Base-by-base conservation (phyloP, 441 rosid species). In the Euphorbia schlechtendalii region DNA sequence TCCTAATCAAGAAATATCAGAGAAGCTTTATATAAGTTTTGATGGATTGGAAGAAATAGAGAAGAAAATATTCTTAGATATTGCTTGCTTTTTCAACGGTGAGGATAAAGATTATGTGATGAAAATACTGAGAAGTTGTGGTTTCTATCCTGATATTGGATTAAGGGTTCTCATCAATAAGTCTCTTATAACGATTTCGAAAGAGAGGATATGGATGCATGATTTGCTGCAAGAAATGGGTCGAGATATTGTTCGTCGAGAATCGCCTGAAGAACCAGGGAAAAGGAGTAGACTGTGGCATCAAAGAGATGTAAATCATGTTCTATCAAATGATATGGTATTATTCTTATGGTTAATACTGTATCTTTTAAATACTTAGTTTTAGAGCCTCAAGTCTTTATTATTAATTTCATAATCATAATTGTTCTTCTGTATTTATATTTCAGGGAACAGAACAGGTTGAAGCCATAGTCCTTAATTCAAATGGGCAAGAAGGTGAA, bases 211-310 rank as follows among this genome's bases (percentile, higher is more conserved):
- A 11, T 46, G 56, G 36, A 70, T 74, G 72, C 78, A 74, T 58
- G 71, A 70, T 21, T 32, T 67, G 62, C 64, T 79, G 0, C 65
- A 61, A 41, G 62, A 64, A 24, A 75, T 77, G 77, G 81, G 71
- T 8, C n/a, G 62, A 30, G 54, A 64, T 41, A 71, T 77, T 43
- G 74, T 79, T 53, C 61, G 51, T 2, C 73, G 43, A 52, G 72
- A 77, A 64, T 82, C 79, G 1, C 46, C 38, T 0, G 49, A 56
- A 15, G 73, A 67, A 14, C 78, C 59, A 13, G 81, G 80, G 21
- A 52, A 40, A 30, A 74, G 73, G n/a, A 77, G 77, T 36, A 66
- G 73, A 25, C 20, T 82, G 1, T 82, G 82, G 83, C 40, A 22
- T 27, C 22, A n/a, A 1, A 10, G 71, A 53, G 76, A 78, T 58